phyloP scores from a whole-genome alignment of 73 alveolate species.

The Durusdinium trenchii region DNA sequence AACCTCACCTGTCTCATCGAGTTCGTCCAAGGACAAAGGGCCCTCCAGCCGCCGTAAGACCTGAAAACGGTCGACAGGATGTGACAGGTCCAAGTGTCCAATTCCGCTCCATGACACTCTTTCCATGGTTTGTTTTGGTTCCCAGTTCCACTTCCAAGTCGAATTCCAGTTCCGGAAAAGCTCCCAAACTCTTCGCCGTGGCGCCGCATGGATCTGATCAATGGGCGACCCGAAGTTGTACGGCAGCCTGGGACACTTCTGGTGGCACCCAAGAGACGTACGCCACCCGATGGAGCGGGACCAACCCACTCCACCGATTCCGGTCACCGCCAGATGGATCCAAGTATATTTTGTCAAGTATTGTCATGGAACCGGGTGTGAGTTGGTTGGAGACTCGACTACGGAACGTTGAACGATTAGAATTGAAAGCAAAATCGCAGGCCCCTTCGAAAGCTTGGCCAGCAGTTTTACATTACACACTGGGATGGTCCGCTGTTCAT shows the following conservation, averaged over 20 bases:
- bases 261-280: too few species aligned
- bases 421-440: too few species aligned
- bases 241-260: slow-evolving; percentile 18
- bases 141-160: not conserved
- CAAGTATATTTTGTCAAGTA: too few species aligned
- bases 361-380: too few species aligned
- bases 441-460: too few species aligned
- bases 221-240: slow-evolving; percentile 54
- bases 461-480: too few species aligned
- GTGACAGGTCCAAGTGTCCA: not conserved
- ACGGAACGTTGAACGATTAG: too few species aligned
- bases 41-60: slow-evolving; percentile 6
- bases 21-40: slow-evolving; percentile 11
- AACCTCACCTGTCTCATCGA: slow-evolving; percentile 12
- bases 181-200: not conserved
- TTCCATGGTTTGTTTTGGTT: not conserved
- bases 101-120: not conserved
- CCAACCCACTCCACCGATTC: too few species aligned
- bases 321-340: too few species aligned
- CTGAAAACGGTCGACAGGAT: not conserved
- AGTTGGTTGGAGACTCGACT: too few species aligned
- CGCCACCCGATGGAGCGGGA: too few species aligned
- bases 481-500: too few species aligned
- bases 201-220: not conserved
- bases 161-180: not conserved